phyloP scores from a whole-genome alignment of 164 flowering plant species.

The Hamamelis virginiana region DNA sequence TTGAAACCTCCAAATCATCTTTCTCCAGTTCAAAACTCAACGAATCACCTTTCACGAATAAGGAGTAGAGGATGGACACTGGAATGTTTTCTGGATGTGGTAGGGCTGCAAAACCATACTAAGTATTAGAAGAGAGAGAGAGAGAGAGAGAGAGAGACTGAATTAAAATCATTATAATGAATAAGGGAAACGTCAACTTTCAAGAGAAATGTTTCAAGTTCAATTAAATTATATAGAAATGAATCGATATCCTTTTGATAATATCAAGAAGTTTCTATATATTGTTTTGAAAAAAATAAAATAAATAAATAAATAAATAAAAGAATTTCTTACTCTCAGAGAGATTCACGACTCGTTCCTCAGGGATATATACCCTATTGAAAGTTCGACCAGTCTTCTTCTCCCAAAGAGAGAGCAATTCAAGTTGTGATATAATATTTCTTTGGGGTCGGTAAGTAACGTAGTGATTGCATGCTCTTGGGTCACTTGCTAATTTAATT shows the following conservation, averaged over 20 bases:
- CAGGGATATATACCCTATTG: conserved; percentile 22
- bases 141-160: too few relatives aligned
- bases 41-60: conserved; percentile 20
- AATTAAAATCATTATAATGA: too few relatives aligned
- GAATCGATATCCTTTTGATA: too few relatives aligned
- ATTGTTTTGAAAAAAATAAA: too few relatives aligned
- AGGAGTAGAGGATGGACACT: conserved; percentile 17
- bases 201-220: too few relatives aligned
- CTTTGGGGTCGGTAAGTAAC: conserved; percentile 27
- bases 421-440: conserved; percentile 35
- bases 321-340: conserved; percentile 19
- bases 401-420: conserved; percentile 44
- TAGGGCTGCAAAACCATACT: conserved; percentile 13
- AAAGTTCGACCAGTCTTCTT: conserved; percentile 28
- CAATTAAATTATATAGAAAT: too few relatives aligned
- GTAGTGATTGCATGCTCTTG: conserved; percentile 29
- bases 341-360: conserved; percentile 20
- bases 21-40: conserved; percentile 16
- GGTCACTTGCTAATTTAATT: conserved; percentile 33
- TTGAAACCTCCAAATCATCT: conserved; percentile 25
- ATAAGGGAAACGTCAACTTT: too few relatives aligned
- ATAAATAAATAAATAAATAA: not conserved
- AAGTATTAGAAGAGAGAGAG: too few relatives aligned
- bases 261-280: too few relatives aligned
- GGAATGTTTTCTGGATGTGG: conserved; percentile 23